Base-by-base conservation (phyloP, 306 rosid genomes). In the Prunus padus region DNA sequence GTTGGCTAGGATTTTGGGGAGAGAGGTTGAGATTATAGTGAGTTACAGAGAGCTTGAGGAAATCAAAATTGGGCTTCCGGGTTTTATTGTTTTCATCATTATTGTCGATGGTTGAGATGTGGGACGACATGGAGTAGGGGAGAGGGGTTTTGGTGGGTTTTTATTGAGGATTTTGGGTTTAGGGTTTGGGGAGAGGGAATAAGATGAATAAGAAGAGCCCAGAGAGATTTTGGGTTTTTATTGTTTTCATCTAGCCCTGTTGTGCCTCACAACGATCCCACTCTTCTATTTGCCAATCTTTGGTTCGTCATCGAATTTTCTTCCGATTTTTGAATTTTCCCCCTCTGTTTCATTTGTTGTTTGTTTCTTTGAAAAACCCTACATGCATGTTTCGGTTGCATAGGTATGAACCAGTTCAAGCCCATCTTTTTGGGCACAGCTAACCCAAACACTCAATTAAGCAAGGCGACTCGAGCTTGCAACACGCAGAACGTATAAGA, bases 201-300 rank as follows among this genome's bases (percentile, higher is more conserved):
- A n/a, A n/a, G n/a, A n/a, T n/a, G n/a, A n/a, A n/a, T n/a, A n/a
- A n/a, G n/a, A n/a, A n/a, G n/a, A n/a, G n/a, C n/a, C n/a, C n/a
- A n/a, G n/a, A n/a, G n/a, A n/a, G n/a, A n/a, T n/a, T n/a, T n/a
- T n/a, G n/a, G n/a, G n/a, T n/a, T n/a, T n/a, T n/a, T n/a, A n/a
- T n/a, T n/a, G n/a, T n/a, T n/a, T n/a, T n/a, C n/a, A n/a, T 91
- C 97, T 22, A 94, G 98, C 80, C 97, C 97, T 0, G 98, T 94
- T 19, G 98, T 94, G 1, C 98, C 98, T 42, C 77, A 77, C 86
- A 94, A 91, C 31, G 97, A 94, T 67, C 98, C 96, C 0, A 91
- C 97, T 47, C 94, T 94, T 47, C 94, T 94, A 59, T 94, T 94
- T 15, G 93, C 93, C 10, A 94, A 94, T 76, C n/a, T 95, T 97